Conservation (phyloP, 108 stramenopile genomes). For the Asterionellopsis glacialis region DNA sequence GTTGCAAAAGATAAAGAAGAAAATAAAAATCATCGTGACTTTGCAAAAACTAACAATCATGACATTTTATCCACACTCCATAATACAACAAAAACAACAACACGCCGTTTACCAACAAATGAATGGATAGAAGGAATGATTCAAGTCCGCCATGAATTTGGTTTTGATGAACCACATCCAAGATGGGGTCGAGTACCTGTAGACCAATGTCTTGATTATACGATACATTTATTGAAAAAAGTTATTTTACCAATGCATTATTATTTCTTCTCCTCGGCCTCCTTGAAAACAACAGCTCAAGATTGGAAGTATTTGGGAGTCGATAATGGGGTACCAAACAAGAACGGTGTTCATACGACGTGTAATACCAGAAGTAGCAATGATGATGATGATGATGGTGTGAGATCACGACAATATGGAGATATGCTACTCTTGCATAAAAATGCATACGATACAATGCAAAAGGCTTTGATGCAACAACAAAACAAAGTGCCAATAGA, state of each 20-base stretch:
- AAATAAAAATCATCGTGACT: no score
- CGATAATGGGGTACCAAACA: no score
- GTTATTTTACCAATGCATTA: constrained; percentile 65
- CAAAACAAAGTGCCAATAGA: no score
- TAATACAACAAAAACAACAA: constrained; percentile 3
- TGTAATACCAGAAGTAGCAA: background rate
- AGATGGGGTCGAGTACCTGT: constrained; percentile 74
- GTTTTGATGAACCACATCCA: constrained; percentile 87
- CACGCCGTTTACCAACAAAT: background rate
- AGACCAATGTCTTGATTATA: constrained; percentile 56
- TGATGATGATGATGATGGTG: no score
- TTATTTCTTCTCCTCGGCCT: constrained; percentile 7
- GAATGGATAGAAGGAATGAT: constrained; percentile 54
- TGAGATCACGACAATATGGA: background rate
- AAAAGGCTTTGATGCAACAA: background rate
- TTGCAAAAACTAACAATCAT: background rate
- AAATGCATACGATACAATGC: background rate
- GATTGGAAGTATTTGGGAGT: no score
- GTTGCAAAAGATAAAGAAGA: no score
- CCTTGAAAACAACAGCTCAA: no score
- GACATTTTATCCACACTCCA: background rate
- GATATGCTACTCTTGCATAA: background rate
- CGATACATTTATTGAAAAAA: constrained; percentile 41
- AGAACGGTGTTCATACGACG: no score
- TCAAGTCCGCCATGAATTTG: constrained; percentile 70